These are phyloP conservation scores for Penicillium paradoxum DNA, from an alignment of 495 filamentous ascomycete genomes.

Conservation along the genomic window DNA sequence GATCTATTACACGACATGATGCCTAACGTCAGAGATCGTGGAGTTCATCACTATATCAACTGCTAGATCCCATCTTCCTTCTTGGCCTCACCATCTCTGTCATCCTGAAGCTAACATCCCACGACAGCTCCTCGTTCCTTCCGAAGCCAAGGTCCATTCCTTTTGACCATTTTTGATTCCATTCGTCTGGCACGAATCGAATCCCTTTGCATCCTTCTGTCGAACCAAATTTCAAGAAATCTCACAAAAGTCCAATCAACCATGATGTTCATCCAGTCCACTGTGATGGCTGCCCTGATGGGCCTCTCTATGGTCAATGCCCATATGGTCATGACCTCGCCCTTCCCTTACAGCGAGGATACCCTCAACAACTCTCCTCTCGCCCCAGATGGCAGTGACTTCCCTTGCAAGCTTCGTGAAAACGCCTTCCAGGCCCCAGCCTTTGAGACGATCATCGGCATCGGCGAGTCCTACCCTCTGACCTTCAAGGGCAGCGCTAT, in stretches of 20 bases:
- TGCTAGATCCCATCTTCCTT: not conserved
- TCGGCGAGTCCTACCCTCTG: slow-evolving; percentile 26
- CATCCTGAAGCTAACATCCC: slow-evolving; percentile 6
- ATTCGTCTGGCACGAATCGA: slow-evolving; percentile 44
- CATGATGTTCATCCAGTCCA: slow-evolving; percentile 40
- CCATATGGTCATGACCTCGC: slow-evolving; percentile 69
- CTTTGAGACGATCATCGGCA: slow-evolving; percentile 27
- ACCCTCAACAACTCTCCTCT: slow-evolving; percentile 60
- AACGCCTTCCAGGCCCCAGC: slow-evolving; percentile 20
- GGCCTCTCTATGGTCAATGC: slow-evolving; percentile 45
- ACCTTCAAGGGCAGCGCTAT: slow-evolving; percentile 50
- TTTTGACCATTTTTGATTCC: slow-evolving; percentile 19
- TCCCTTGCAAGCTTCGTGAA: slow-evolving; percentile 66
- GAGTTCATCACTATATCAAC: not conserved
- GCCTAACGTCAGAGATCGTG: not conserved
- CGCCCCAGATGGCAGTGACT: slow-evolving; percentile 55
- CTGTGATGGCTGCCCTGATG: slow-evolving; percentile 38
- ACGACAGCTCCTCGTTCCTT: slow-evolving; percentile 9
- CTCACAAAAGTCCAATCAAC: slow-evolving; percentile 10
- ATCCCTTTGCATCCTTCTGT: slow-evolving; percentile 16
- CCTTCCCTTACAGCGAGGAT: slow-evolving; percentile 56
- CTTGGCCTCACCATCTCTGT: not conserved
- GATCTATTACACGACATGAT: not conserved
- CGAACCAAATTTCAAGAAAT: slow-evolving; percentile 18
- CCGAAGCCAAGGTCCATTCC: slow-evolving; percentile 22